Evolutionary conservation across 257 asterid genomes (phyloP).

Genomic region (Nicotiana noctiflora): DNA sequence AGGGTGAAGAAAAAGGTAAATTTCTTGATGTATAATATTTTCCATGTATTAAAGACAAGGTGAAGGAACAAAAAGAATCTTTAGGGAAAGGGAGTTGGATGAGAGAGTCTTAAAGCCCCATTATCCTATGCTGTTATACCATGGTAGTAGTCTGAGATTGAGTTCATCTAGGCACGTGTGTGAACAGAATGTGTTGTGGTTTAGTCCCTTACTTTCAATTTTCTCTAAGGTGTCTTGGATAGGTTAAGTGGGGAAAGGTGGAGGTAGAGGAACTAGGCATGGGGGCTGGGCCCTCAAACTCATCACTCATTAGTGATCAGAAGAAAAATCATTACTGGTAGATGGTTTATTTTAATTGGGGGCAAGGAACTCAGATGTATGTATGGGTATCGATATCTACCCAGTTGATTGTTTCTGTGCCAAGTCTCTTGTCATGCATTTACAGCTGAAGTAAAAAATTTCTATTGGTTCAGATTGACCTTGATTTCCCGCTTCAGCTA

Average conservation of each 20-base stretch:
- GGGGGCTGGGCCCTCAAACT: neutral
- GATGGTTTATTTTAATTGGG: neutral
- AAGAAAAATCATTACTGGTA: neutral
- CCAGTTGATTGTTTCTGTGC: neutral
- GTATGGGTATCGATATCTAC: neutral
- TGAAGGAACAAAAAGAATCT: neutral
- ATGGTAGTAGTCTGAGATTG: neutral
- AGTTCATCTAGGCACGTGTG: neutral
- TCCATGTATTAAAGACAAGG: neutral
- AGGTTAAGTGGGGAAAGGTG: neutral
- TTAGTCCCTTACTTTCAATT: neutral
- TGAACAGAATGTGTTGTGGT: neutral
- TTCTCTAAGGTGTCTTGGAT: neutral
- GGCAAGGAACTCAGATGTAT: neutral
- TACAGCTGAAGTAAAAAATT: neutral
- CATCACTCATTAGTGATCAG: neutral
- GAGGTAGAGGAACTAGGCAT: too few relatives aligned
- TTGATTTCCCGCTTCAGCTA: neutral
- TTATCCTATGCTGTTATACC: neutral
- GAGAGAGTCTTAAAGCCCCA: neutral
- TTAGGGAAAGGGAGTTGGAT: neutral
- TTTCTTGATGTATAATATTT: neutral
- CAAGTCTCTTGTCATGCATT: neutral
- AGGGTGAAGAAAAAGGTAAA: slow-evolving; percentile 80
- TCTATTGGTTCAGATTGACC: neutral